Evolutionary conservation across 2,329 filamentous ascomycete species (phyloP).

Genomic region (Aspergillus texensis): DNA sequence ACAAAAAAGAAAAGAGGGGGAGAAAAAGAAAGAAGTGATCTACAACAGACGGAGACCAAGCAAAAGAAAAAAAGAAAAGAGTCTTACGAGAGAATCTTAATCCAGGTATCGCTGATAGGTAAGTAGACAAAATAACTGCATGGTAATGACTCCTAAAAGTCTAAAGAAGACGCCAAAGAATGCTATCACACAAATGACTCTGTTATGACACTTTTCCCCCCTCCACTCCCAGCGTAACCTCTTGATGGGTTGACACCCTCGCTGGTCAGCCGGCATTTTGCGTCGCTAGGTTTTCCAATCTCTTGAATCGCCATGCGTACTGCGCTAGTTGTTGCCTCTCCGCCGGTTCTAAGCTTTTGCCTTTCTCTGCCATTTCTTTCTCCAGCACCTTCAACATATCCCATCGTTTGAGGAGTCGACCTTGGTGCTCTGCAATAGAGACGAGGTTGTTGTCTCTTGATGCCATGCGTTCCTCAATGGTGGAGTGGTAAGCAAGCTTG

Average conservation of each 20-base stretch:
- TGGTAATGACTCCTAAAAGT: background rate
- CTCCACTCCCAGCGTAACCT: background rate
- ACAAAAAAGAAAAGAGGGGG: too few species aligned
- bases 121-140: background rate
- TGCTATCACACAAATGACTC: background rate
- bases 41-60: too few species aligned
- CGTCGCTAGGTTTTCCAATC: slow-evolving; percentile 33
- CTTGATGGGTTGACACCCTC: background rate
- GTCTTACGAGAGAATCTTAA: background rate
- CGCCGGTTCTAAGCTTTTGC: slow-evolving; percentile 31
- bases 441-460: slow-evolving; percentile 35
- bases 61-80: background rate
- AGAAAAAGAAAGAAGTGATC: too few species aligned
- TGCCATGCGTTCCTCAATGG: slow-evolving; percentile 36
- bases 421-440: slow-evolving; percentile 38
- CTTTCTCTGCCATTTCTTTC: slow-evolving; percentile 37
- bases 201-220: background rate
- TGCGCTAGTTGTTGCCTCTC: slow-evolving; percentile 38
- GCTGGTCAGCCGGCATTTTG: slow-evolving; percentile 3
- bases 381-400: slow-evolving; percentile 37
- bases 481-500: slow-evolving; percentile 39
- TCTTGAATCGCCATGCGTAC: slow-evolving; percentile 39
- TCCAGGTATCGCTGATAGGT: background rate
- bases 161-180: background rate
- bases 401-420: slow-evolving; percentile 38